These are phyloP conservation scores for Conticribra weissflogii DNA, from an alignment of 108 stramenopile species.

Conservation along the genomic window DNA sequence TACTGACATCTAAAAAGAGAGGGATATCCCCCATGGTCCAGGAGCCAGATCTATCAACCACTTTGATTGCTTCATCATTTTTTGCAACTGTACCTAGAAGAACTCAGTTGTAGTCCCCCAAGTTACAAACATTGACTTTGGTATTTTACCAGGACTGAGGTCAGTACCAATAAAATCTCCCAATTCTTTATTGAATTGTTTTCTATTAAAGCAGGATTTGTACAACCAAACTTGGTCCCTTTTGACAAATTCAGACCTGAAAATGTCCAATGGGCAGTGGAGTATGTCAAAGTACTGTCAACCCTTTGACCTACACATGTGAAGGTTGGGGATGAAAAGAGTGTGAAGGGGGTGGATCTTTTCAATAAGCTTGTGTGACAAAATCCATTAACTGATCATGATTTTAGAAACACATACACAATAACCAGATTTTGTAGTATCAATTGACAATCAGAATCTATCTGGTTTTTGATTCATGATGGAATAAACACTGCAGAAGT, in stretches of 20 bases:
- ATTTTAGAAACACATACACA: constrained; percentile 6
- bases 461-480: background rate
- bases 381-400: background rate
- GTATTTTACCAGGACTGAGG: background rate
- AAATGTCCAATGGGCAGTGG: constrained; percentile 1
- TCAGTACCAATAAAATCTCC: background rate
- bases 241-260: background rate
- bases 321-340: constrained; percentile 8
- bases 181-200: background rate
- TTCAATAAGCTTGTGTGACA: background rate
- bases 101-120: background rate
- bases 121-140: background rate
- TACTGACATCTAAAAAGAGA: too few species aligned
- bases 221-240: background rate
- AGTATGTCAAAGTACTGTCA: background rate
- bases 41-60: too few species aligned
- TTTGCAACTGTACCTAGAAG: background rate
- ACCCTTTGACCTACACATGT: background rate
- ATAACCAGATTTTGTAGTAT: background rate
- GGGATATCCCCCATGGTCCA: too few species aligned
- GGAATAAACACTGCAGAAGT: background rate
- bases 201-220: background rate
- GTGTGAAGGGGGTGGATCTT: background rate
- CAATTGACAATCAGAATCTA: background rate
- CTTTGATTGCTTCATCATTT: too few species aligned